Conservation (phyloP, 768 basidiomycete species). For the Pleurotus citrinopileatus region DNA sequence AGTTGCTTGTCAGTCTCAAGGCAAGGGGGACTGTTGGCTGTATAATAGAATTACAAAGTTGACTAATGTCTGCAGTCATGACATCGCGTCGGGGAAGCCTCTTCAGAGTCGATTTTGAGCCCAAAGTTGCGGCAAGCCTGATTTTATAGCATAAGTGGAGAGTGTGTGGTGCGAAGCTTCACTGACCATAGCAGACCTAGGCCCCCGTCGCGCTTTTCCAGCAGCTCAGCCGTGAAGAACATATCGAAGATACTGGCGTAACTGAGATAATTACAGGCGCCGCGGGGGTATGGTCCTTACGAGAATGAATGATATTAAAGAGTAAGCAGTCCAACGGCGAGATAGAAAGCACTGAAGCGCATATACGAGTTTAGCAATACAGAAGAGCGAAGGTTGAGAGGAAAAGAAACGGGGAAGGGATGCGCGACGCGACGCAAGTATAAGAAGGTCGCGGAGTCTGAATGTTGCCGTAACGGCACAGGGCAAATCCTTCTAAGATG, state of each 20-base stretch:
- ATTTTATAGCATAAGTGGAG: too few relatives aligned
- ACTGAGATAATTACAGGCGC: too few relatives aligned
- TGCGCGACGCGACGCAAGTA: too few relatives aligned
- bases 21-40: constrained; percentile 87
- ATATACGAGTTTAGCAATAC: too few relatives aligned
- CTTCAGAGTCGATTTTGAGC: constrained; percentile 82
- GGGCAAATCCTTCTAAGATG: too few relatives aligned
- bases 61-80: constrained; percentile 78
- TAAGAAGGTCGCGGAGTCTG: not conserved
- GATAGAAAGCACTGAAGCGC: not conserved
- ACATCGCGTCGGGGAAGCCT: constrained; percentile 82
- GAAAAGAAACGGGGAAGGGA: not conserved
- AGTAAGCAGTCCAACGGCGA: not conserved
- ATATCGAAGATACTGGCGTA: too few relatives aligned
- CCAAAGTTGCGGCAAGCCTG: constrained; percentile 91
- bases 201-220: constrained; percentile 80
- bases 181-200: constrained; percentile 84
- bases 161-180: not conserved
- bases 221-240: constrained; percentile 86
- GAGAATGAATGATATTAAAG: too few relatives aligned
- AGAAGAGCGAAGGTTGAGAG: too few relatives aligned
- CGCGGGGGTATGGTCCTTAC: too few relatives aligned
- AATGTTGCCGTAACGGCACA: constrained; percentile 23
- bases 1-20: constrained; percentile 79
- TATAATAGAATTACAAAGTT: constrained; percentile 78